Percentiles rank a stretch among this genome's conserved stretches.
Evolutionary conservation across 306 rosid species (phyloP).

Genomic region (Sophora flavescens): DNA sequence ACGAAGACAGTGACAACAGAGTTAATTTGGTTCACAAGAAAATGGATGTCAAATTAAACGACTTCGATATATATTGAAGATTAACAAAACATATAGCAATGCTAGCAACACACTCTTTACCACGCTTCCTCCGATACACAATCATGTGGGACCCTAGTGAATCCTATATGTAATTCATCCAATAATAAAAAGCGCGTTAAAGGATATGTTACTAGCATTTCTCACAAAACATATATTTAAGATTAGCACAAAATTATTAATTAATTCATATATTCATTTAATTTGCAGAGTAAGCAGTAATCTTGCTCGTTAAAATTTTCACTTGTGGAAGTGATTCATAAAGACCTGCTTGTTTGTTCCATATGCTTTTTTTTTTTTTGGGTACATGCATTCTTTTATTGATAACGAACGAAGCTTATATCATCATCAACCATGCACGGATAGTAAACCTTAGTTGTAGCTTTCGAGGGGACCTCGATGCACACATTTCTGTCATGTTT

Average conservation of each 20-base stretch:
- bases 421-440: not conserved
- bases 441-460: not conserved
- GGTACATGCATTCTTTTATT: too few relatives aligned
- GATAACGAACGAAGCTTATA: not conserved
- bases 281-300: conserved; percentile 1
- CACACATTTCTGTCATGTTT: conserved; percentile 26
- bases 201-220: too few relatives aligned
- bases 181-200: too few relatives aligned
- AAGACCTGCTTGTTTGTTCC: not conserved
- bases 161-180: too few relatives aligned
- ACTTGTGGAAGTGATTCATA: conserved; percentile 12
- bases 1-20: not conserved
- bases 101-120: too few relatives aligned
- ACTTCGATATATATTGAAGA: not conserved
- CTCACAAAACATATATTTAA: not conserved
- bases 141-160: too few relatives aligned
- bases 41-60: not conserved
- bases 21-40: conserved; percentile 1
- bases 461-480: conserved; percentile 3
- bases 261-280: conserved; percentile 4
- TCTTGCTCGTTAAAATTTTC: conserved; percentile 13
- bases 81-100: too few relatives aligned
- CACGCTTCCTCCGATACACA: too few relatives aligned
- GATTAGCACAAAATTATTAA: conserved; percentile 11
- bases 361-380: not conserved